These are phyloP conservation scores for Huntiella abstrusa DNA, from an alignment of 2,329 filamentous ascomycete genomes.

Conservation along the genomic window DNA sequence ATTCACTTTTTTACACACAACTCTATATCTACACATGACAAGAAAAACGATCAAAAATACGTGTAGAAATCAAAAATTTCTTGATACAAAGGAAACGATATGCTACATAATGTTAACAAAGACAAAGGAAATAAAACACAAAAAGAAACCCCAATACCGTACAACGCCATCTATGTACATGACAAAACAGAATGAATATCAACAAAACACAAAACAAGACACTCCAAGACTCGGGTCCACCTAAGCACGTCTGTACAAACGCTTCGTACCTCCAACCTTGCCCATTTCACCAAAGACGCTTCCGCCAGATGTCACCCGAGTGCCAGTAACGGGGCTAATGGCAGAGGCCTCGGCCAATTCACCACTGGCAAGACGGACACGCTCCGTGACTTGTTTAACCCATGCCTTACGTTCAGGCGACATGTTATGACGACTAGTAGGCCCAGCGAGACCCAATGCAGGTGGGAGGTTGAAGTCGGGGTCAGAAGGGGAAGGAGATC, in stretches of 20 bases:
- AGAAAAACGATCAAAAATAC: neutral
- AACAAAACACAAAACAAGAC: neutral
- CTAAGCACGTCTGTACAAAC: slow-evolving; percentile 39
- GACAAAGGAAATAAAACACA: neutral
- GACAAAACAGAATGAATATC: neutral
- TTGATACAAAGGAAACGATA: neutral
- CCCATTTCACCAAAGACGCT: slow-evolving; percentile 46
- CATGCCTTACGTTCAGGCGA: slow-evolving; percentile 58
- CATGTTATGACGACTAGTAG: slow-evolving; percentile 44
- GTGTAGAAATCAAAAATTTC: neutral
- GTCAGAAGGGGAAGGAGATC: slow-evolving; percentile 18
- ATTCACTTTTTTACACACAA: neutral
- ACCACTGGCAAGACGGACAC: slow-evolving; percentile 52
- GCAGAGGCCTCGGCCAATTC: slow-evolving; percentile 27
- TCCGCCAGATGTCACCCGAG: neutral
- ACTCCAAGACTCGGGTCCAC: neutral
- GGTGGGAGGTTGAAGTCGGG: neutral
- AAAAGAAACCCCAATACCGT: neutral
- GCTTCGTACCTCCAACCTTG: slow-evolving; percentile 53
- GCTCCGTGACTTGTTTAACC: slow-evolving; percentile 70
- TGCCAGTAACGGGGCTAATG: neutral
- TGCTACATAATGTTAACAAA: neutral
- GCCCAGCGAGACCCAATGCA: slow-evolving; percentile 50
- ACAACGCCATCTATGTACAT: neutral
- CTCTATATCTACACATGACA: neutral